Percentiles rank a stretch among this genome's conserved stretches.
phyloP scores from a whole-genome alignment of 495 filamentous ascomycete genomes.

The Jackrogersella multiformis region DNA sequence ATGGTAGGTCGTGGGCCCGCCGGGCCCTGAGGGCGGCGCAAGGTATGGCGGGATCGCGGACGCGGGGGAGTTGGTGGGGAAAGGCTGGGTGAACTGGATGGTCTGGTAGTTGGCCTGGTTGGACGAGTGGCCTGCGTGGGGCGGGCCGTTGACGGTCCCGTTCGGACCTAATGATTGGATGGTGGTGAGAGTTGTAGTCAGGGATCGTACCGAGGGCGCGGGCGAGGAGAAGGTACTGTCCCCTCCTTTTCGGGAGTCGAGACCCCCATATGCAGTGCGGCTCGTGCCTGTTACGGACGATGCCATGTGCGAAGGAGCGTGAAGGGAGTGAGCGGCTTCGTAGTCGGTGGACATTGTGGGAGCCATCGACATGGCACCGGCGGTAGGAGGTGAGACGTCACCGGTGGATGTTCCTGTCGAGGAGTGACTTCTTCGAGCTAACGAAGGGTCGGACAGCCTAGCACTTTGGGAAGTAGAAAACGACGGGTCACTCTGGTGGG shows the following conservation, averaged over 20 bases:
- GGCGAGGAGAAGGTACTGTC: slow-evolving; percentile 95
- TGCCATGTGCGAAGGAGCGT: slow-evolving; percentile 79
- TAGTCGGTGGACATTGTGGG: slow-evolving; percentile 84
- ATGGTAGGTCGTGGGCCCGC: slow-evolving; percentile 83
- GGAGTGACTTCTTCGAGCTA: slow-evolving; percentile 58
- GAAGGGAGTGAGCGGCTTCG: slow-evolving; percentile 76
- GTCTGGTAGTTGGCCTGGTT: slow-evolving; percentile 62
- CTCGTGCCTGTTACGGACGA: slow-evolving; percentile 67
- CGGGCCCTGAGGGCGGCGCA: slow-evolving; percentile 56
- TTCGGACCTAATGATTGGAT: slow-evolving; percentile 88
- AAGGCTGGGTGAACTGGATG: slow-evolving; percentile 89
- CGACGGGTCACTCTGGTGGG: slow-evolving; percentile 66
- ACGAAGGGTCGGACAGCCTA: slow-evolving; percentile 45
- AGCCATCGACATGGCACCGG: slow-evolving; percentile 72
- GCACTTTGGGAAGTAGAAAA: slow-evolving; percentile 60
- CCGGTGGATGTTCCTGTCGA: slow-evolving; percentile 68
- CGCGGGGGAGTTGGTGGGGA: slow-evolving; percentile 76
- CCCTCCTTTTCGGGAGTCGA: slow-evolving; percentile 74
- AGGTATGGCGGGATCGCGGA: slow-evolving; percentile 86
- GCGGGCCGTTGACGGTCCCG: slow-evolving; percentile 57
- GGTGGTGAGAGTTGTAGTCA: slow-evolving; percentile 95
- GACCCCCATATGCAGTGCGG: slow-evolving; percentile 69
- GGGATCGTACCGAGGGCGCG: slow-evolving; percentile 86
- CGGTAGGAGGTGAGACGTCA: slow-evolving; percentile 65
- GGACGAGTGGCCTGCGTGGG: slow-evolving; percentile 53